phyloP scores from a whole-genome alignment of 805 yeast genomes.

The Brettanomyces sp. region DNA sequence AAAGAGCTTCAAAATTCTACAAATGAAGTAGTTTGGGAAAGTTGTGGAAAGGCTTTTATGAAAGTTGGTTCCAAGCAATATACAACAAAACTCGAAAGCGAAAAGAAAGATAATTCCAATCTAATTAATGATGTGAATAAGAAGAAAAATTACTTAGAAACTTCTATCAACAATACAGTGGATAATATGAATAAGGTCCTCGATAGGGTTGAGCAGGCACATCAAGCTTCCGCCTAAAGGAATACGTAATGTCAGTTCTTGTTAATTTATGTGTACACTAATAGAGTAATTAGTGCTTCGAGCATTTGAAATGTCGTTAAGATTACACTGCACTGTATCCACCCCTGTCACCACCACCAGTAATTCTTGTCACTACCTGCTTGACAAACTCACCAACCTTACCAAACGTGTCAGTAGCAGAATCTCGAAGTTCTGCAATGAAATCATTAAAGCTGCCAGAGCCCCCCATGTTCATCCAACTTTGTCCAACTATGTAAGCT shows the following conservation, averaged over 20 bases:
- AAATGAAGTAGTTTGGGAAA: slow-evolving; percentile 63
- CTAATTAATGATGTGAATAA: slow-evolving; percentile 51
- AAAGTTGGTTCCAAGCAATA: slow-evolving; percentile 37
- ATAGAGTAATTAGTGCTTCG: background rate
- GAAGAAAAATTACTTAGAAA: slow-evolving; percentile 64
- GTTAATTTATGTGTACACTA: background rate
- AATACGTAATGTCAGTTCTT: background rate
- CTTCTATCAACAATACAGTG: slow-evolving; percentile 67
- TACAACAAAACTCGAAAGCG: slow-evolving; percentile 36
- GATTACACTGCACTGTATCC: slow-evolving; percentile 86
- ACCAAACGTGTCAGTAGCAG: slow-evolving; percentile 44
- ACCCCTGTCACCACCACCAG: slow-evolving; percentile 62
- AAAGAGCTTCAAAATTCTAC: slow-evolving; percentile 40
- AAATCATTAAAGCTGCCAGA: slow-evolving; percentile 65
- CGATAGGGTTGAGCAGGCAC: background rate
- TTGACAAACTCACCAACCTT: slow-evolving; percentile 56
- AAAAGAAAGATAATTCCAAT: slow-evolving; percentile 47
- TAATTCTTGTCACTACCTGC: slow-evolving; percentile 60
- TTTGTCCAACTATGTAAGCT: slow-evolving; percentile 62
- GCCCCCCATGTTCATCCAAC: slow-evolving; percentile 61
- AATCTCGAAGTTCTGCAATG: slow-evolving; percentile 63
- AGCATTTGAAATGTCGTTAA: background rate
- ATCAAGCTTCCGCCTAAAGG: background rate
- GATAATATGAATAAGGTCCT: slow-evolving; percentile 43
- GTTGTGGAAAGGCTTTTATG: slow-evolving; percentile 72